phyloP scores from a whole-genome alignment of 1,284 basidiomycete genomes.

The Sporisorium exsertum region DNA sequence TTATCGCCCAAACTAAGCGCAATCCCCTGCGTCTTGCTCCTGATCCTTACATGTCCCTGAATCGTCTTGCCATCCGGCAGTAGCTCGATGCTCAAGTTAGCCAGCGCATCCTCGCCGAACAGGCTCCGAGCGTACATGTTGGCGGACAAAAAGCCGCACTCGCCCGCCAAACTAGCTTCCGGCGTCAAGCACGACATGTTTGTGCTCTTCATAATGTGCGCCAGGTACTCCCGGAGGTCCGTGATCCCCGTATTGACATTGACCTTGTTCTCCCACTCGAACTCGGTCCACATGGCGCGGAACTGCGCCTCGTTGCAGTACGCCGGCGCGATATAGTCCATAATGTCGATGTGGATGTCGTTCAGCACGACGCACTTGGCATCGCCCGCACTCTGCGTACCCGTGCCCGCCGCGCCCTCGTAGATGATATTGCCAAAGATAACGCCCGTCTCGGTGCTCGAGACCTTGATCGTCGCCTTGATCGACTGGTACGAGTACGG shows the following conservation, averaged over 20 bases:
- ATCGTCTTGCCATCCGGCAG: slow-evolving; percentile 75
- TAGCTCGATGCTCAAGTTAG: slow-evolving; percentile 93
- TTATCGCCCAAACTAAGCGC: slow-evolving; percentile 91
- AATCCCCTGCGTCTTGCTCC: slow-evolving; percentile 73
- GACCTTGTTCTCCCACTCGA: slow-evolving; percentile 98
- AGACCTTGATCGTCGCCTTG: slow-evolving; percentile 96
- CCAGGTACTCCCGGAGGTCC: slow-evolving; percentile 83
- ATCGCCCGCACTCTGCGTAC: slow-evolving; percentile 67
- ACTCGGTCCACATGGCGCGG: slow-evolving; percentile 90
- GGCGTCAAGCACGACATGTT: slow-evolving; percentile 98
- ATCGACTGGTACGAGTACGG: slow-evolving; percentile 98
- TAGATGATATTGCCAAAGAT: slow-evolving; percentile 99
- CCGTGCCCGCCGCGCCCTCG: slow-evolving; percentile 73
- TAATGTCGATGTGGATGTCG: slow-evolving; percentile 98
- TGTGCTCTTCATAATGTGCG: slow-evolving; percentile 84
- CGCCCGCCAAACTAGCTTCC: slow-evolving; percentile 87
- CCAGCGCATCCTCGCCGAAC: slow-evolving; percentile 96
- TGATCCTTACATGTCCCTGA: slow-evolving; percentile 67
- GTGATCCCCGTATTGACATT: slow-evolving; percentile 86
- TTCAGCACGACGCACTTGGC: slow-evolving; percentile 86
- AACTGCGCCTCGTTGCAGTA: slow-evolving; percentile 95
- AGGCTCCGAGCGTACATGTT: slow-evolving; percentile 92
- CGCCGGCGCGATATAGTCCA: slow-evolving; percentile 99
- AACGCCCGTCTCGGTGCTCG: slow-evolving; percentile 89
- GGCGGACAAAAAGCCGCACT: slow-evolving; percentile 91